Base-by-base conservation (phyloP, 805 yeast genomes). In the Debaryomyces prosopidis region DNA sequence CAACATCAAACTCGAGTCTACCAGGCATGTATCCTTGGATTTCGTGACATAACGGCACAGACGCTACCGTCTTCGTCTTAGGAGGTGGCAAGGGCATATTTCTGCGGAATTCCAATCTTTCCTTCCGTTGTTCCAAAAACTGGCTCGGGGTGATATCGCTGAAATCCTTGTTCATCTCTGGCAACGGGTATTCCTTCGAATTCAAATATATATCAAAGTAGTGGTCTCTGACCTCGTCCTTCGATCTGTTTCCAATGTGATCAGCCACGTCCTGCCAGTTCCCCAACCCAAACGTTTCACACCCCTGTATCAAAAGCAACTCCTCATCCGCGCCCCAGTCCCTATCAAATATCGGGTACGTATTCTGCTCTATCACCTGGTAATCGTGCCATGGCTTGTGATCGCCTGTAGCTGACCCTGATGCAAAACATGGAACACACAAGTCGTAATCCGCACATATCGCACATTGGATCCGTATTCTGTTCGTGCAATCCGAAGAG, bases 291-390 rank as follows among this genome's bases (percentile, higher is more conserved):
- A 81, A 77, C 8, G 88, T 85, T 65, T 94, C 97, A 36, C 96
- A 85, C 7, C 97, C 98, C 63, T 90, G 96, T 11, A 95, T 79
- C 47, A 94, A 71, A 27, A 89, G 74, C 45, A 91, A 62, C 66
- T 94, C 99, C 65, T 94, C 99, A 68, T 94, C 99, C 1, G 99
- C 99, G 31, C 99, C 99, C 98, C 99, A 94, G 45, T 85, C 91
- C 45, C 77, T 80, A 42, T 82, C 87, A 54, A 95, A 85, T 8
- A 95, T 87, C 0, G 99, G 99, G 60, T 89, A 92, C 2, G 96
- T 87, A 60, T 92, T 92, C 55, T 95, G 97, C 65, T 94, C 99
- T 20, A 92, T 84, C 12, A 94, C 87, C 58, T 82, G 80, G 63
- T 94, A 94, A 59, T 88, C 95, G 63, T 94, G 99, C 77, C 82